Evolutionary conservation across 2,329 filamentous ascomycete species (phyloP).

Genomic region (Alternaria panax): DNA sequence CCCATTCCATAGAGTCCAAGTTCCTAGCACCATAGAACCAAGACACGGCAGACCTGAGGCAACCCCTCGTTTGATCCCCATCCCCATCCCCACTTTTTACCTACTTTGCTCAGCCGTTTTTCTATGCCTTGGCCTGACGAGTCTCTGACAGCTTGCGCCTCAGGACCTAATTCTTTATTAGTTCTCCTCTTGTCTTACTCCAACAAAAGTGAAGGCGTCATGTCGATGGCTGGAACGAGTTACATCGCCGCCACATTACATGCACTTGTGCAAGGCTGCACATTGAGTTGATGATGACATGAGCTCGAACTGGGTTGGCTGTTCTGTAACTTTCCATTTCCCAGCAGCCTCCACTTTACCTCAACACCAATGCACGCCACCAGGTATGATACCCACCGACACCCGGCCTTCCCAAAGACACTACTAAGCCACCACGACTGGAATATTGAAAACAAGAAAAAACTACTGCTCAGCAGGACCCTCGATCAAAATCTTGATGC

Average conservation of each 20-base stretch:
- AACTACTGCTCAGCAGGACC: conserved; percentile 42
- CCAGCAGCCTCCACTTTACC: background rate
- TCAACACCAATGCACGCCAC: background rate
- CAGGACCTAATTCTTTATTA: background rate
- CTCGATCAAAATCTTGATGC: conserved; percentile 69
- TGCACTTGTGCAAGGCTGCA: background rate
- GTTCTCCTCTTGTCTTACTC: background rate
- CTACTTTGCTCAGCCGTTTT: background rate
- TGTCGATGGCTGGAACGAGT: background rate
- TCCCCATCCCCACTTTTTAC: background rate
- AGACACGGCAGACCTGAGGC: background rate
- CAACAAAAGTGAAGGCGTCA: background rate
- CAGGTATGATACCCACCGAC: background rate
- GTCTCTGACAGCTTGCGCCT: background rate
- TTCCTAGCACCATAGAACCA: background rate
- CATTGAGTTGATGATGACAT: background rate
- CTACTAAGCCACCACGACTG: background rate
- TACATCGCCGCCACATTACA: background rate
- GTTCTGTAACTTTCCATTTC: background rate
- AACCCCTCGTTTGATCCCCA: conserved; percentile 1
- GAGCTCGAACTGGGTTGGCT: background rate
- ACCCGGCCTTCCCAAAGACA: background rate
- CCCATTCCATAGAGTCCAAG: background rate
- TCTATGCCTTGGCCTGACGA: background rate
- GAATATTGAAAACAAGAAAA: background rate